Evolutionary conservation across 805 yeast species (phyloP).

Genomic region (Candida broadrunensis): DNA sequence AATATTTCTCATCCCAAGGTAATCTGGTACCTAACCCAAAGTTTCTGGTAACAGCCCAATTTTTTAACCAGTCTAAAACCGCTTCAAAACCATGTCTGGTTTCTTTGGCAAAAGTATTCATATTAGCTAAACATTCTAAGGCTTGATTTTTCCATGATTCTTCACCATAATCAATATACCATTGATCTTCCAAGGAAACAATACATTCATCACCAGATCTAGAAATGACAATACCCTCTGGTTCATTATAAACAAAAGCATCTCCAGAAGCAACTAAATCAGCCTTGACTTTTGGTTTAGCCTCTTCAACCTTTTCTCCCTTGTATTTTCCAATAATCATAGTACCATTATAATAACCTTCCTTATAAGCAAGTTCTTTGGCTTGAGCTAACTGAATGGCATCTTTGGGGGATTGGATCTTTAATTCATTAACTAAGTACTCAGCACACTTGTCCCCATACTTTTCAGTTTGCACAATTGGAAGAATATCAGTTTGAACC

Average conservation of each 20-base stretch:
- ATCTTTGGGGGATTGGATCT: conserved; percentile 95
- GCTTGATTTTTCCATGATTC: conserved; percentile 82
- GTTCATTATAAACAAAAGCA: conserved; percentile 92
- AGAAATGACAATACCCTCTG: conserved; percentile 84
- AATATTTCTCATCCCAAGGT: conserved; percentile 94
- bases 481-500: conserved; percentile 72
- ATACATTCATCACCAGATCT: conserved; percentile 97
- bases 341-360: conserved; percentile 89
- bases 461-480: conserved; percentile 75
- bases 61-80: conserved; percentile 92
- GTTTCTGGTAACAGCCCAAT: conserved; percentile 97
- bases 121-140: conserved; percentile 65
- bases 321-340: conserved; percentile 77
- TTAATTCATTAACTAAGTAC: conserved; percentile 75
- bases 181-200: conserved; percentile 96
- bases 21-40: conserved; percentile 92
- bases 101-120: conserved; percentile 81
- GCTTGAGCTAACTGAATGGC: conserved; percentile 82
- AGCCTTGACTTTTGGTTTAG: conserved; percentile 81
- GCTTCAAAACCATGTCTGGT: conserved; percentile 90
- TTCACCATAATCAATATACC: conserved; percentile 98
- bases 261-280: conserved; percentile 74
- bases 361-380: conserved; percentile 93
- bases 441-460: conserved; percentile 91
- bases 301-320: conserved; percentile 88